phyloP scores from a whole-genome alignment of 441 rosid genomes.

The Populus tomentosa region DNA sequence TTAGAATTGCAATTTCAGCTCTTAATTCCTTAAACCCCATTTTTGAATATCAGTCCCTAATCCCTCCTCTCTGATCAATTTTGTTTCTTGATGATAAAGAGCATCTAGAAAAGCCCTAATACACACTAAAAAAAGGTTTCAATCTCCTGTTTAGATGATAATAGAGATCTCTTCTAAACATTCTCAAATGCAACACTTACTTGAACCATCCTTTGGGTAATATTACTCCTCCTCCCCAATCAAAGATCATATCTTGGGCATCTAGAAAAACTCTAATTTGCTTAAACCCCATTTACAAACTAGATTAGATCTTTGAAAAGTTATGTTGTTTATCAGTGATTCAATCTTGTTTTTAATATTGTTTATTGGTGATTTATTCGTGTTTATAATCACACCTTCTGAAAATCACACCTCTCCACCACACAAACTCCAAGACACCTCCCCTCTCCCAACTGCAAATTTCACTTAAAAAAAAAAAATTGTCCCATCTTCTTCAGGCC shows the following conservation, averaged over 20 bases:
- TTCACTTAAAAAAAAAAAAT: too few species aligned
- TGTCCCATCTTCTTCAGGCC: too few species aligned
- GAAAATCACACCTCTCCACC: too few species aligned
- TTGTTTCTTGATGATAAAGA: neutral
- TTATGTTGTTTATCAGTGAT: neutral
- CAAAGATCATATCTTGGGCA: neutral
- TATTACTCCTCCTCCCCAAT: neutral
- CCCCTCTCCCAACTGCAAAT: too few species aligned
- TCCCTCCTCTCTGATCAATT: neutral
- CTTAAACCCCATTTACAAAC: neutral
- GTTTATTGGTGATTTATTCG: neutral
- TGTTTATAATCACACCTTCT: too few species aligned
- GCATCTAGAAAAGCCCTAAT: neutral
- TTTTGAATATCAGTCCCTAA: neutral
- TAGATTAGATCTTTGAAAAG: neutral
- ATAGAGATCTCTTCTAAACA: neutral
- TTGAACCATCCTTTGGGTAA: neutral
- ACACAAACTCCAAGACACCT: too few species aligned
- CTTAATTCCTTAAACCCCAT: neutral
- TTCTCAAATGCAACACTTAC: neutral
- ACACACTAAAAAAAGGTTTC: neutral
- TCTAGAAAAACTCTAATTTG: neutral
- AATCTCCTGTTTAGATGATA: neutral
- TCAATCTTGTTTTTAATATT: neutral
- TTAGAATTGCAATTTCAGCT: too few species aligned